These are phyloP conservation scores for Cytospora leucostoma DNA, from an alignment of 2,329 filamentous ascomycete genomes.

Conservation along the genomic window DNA sequence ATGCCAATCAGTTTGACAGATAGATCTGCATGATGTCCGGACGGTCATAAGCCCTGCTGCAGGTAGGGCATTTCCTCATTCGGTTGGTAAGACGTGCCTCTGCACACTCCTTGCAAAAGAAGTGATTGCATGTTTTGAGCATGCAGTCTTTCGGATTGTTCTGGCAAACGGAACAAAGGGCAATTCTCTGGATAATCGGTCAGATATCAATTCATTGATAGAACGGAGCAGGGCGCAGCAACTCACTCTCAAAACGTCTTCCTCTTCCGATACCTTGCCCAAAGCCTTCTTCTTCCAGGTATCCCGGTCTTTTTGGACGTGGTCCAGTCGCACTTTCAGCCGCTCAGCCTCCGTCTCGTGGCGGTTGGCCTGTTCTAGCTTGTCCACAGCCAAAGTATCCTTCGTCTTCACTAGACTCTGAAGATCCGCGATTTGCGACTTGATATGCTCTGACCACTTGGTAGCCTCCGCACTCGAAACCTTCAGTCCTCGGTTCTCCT, in stretches of 20 bases:
- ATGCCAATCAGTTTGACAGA: conserved; percentile 29
- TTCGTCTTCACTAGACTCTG: conserved; percentile 74
- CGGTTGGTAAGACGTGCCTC: conserved; percentile 87
- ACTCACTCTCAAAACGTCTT: conserved; percentile 84
- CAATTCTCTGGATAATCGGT: conserved; percentile 60
- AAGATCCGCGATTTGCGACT: conserved; percentile 75
- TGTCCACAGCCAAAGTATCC: conserved; percentile 59
- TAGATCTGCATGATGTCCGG: conserved; percentile 83
- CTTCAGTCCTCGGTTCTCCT: conserved; percentile 76
- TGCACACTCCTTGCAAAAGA: conserved; percentile 90
- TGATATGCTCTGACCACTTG: conserved; percentile 70
- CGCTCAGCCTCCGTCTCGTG: conserved; percentile 78
- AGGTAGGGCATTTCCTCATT: conserved; percentile 93
- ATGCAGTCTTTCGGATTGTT: conserved; percentile 92
- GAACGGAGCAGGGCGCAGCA: background rate
- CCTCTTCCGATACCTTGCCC: conserved; percentile 78
- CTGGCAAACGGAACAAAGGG: conserved; percentile 89
- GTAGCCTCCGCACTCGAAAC: conserved; percentile 68
- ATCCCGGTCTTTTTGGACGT: conserved; percentile 80
- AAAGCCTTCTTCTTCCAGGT: conserved; percentile 81
- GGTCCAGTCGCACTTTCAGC: conserved; percentile 73
- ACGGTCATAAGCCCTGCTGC: conserved; percentile 86
- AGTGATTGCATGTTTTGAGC: conserved; percentile 90
- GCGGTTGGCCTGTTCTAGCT: conserved; percentile 59
- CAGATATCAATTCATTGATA: conserved; percentile 33